Percentiles rank a stretch among this genome's conserved stretches.
phyloP scores from a whole-genome alignment of 768 basidiomycete species.

The Russula griseocarnosa region DNA sequence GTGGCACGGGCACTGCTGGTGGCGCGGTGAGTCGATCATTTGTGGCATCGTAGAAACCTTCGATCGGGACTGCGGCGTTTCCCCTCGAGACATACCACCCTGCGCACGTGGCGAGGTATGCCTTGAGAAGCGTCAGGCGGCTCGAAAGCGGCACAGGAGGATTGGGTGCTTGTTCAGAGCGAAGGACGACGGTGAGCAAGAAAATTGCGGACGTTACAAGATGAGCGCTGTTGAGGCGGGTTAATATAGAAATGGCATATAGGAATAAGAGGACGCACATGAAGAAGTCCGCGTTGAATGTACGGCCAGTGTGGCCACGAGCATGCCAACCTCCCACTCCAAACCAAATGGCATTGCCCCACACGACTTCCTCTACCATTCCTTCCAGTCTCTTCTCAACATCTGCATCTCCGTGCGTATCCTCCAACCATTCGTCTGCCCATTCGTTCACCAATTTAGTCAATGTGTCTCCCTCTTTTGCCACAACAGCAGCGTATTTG shows the following conservation, averaged over 20 bases:
- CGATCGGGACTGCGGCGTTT: slow-evolving; percentile 47
- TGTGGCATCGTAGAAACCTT: slow-evolving; percentile 43
- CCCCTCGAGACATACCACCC: slow-evolving; percentile 57
- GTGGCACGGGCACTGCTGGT: slow-evolving; percentile 31
- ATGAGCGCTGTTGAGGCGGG: slow-evolving; percentile 46
- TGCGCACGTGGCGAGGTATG: slow-evolving; percentile 52
- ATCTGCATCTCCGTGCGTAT: slow-evolving; percentile 21
- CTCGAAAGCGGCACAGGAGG: slow-evolving; percentile 38
- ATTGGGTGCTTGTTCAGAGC: slow-evolving; percentile 26
- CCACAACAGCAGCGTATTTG: slow-evolving; percentile 24
- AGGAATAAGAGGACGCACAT: slow-evolving; percentile 41
- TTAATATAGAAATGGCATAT: background rate
- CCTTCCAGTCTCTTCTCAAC: slow-evolving; percentile 38
- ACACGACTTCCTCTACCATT: slow-evolving; percentile 62
- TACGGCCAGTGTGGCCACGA: slow-evolving; percentile 28
- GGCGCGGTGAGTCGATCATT: slow-evolving; percentile 28
- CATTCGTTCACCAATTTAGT: slow-evolving; percentile 28
- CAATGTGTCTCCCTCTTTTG: slow-evolving; percentile 24
- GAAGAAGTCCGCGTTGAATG: slow-evolving; percentile 58
- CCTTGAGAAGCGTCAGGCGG: slow-evolving; percentile 51
- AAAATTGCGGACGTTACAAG: slow-evolving; percentile 64
- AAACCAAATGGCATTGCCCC: slow-evolving; percentile 53
- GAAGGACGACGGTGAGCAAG: slow-evolving; percentile 48
- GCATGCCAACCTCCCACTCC: slow-evolving; percentile 51
- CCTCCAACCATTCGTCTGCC: slow-evolving; percentile 25